Conservation (phyloP, 345 rosid genomes). For the Limnanthes douglasii region DNA sequence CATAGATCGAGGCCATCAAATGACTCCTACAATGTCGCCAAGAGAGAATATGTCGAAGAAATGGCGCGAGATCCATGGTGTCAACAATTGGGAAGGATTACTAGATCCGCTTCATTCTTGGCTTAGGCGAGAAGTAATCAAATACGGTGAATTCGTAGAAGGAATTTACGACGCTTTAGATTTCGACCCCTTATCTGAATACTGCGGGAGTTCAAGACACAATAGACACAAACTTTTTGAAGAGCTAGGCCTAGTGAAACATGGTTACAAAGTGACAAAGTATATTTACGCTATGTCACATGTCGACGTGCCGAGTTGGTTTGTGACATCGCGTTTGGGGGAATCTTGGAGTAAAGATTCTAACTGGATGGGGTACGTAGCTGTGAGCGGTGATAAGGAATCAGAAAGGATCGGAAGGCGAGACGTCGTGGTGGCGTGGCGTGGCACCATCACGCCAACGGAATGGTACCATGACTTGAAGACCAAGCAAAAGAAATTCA, state of each 20-base stretch:
- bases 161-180: slow-evolving; percentile 50
- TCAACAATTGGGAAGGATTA: slow-evolving; percentile 28
- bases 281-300: slow-evolving; percentile 58
- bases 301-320: slow-evolving; percentile 46
- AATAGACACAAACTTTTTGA: slow-evolving; percentile 35
- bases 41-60: slow-evolving; percentile 24
- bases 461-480: slow-evolving; percentile 44
- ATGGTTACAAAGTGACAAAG: slow-evolving; percentile 36
- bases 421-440: slow-evolving; percentile 53
- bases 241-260: slow-evolving; percentile 26
- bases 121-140: slow-evolving; percentile 36
- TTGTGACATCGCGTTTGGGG: slow-evolving; percentile 23
- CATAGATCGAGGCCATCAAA: slow-evolving; percentile 31
- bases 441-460: slow-evolving; percentile 52
- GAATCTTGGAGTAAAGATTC: slow-evolving; percentile 66
- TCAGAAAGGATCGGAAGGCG: slow-evolving; percentile 29
- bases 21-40: slow-evolving; percentile 52
- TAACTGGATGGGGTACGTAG: slow-evolving; percentile 59
- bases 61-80: slow-evolving; percentile 39
- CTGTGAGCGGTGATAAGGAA: slow-evolving; percentile 33
- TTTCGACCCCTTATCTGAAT: slow-evolving; percentile 42
- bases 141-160: slow-evolving; percentile 44
- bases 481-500: slow-evolving; percentile 20
- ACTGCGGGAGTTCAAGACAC: slow-evolving; percentile 46
- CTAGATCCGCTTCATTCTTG: slow-evolving; percentile 40